These are phyloP conservation scores for Iris pallida DNA, from an alignment of 116 monocot genomes.

Conservation along the genomic window DNA sequence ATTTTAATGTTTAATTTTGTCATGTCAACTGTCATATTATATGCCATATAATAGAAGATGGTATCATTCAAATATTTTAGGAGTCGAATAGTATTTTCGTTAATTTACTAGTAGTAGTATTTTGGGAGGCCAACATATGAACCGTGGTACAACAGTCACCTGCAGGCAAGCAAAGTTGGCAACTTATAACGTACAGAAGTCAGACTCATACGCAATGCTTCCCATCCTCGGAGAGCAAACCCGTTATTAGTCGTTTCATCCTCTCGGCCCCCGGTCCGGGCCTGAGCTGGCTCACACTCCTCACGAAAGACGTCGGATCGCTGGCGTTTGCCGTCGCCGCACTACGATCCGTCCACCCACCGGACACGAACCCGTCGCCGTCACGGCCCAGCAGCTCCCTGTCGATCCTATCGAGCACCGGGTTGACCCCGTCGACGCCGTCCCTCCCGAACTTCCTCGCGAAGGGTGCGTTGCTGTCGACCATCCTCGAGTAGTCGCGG, in stretches of 20 bases:
- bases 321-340: constrained; percentile 19
- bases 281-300: constrained; percentile 27
- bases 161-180: no score
- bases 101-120: no score
- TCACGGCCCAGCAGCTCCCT: constrained; percentile 15
- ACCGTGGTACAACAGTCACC: no score
- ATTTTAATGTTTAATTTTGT: no score
- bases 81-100: no score
- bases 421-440: no score
- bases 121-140: no score
- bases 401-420: constrained; percentile 11
- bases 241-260: constrained; percentile 34
- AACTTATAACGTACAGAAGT: background rate
- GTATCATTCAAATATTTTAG: no score
- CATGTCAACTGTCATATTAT: no score
- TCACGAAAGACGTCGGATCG: constrained; percentile 11
- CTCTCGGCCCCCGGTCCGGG: constrained; percentile 48
- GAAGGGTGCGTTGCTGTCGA: constrained; percentile 30
- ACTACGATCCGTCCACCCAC: constrained; percentile 28
- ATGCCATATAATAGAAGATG: no score
- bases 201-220: constrained; percentile 68
- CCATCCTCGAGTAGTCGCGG: constrained; percentile 36
- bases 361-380: constrained; percentile 35
- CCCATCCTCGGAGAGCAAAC: constrained; percentile 41
- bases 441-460: constrained; percentile 19